Evolutionary conservation across 139 green algal genomes (phyloP).

Genomic region (Nannochloris sp.): DNA sequence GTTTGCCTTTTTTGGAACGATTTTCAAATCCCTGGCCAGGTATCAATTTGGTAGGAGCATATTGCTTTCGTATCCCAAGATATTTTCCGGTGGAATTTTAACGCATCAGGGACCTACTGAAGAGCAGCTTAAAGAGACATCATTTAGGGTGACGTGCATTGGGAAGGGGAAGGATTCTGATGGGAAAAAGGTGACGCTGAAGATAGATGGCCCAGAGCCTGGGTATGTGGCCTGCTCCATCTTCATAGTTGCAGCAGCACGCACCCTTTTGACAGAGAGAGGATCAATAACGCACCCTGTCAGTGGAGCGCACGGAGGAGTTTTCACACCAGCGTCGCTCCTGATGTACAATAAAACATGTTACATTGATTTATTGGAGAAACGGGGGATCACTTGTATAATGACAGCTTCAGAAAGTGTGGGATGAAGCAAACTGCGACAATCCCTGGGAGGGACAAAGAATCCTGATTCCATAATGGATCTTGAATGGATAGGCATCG

Average conservation of each 20-base stretch:
- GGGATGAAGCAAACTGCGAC: too few relatives aligned
- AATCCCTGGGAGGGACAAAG: too few relatives aligned
- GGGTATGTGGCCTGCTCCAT: constrained; percentile 50
- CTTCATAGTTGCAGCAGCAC: constrained; percentile 41
- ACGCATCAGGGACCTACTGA: constrained; percentile 39
- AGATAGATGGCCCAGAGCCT: constrained; percentile 40
- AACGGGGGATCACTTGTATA: constrained; percentile 26
- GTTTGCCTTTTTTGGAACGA: constrained; percentile 30
- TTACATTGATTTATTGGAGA: constrained; percentile 24
- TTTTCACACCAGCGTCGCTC: constrained; percentile 24
- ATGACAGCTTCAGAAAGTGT: too few relatives aligned
- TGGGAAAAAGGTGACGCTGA: constrained; percentile 21
- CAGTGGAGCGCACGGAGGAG: not conserved
- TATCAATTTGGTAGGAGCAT: constrained; percentile 32
- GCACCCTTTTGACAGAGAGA: constrained; percentile 41
- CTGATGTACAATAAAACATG: constrained; percentile 14
- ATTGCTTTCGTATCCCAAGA: constrained; percentile 32
- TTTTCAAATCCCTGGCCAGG: constrained; percentile 33
- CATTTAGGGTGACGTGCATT: constrained; percentile 35
- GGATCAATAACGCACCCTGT: not conserved
- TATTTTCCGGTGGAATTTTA: constrained; percentile 46
- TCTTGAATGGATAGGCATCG: too few relatives aligned
- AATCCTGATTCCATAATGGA: too few relatives aligned
- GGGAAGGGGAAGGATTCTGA: constrained; percentile 11
- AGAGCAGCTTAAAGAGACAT: constrained; percentile 40